phyloP scores from a whole-genome alignment of 495 filamentous ascomycete genomes.

The Xylaria grammica region DNA sequence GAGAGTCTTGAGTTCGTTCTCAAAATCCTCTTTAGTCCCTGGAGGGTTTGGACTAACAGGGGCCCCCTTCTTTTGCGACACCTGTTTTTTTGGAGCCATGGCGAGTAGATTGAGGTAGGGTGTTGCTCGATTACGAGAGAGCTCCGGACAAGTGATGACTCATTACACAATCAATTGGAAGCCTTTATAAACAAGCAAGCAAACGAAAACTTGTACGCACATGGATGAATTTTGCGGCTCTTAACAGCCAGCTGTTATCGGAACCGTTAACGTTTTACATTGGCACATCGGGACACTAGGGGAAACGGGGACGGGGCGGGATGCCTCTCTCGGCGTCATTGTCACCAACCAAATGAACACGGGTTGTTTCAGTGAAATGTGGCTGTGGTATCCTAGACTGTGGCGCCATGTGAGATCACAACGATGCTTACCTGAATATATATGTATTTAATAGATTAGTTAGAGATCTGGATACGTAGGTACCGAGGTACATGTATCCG shows the following conservation, averaged over 20 bases:
- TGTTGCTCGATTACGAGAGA: not conserved
- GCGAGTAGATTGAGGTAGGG: slow-evolving; percentile 8
- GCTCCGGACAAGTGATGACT: not conserved
- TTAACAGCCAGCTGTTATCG: slow-evolving; percentile 39
- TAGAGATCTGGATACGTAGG: too few species aligned
- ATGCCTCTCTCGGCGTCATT: not conserved
- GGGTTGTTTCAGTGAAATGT: slow-evolving; percentile 19
- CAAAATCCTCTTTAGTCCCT: slow-evolving; percentile 54
- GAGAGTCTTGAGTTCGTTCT: slow-evolving; percentile 54
- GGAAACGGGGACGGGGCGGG: slow-evolving; percentile 24
- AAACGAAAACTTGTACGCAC: not conserved
- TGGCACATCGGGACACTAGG: not conserved
- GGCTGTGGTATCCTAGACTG: slow-evolving; percentile 13
- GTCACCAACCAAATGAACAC: slow-evolving; percentile 14
- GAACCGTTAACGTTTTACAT: not conserved
- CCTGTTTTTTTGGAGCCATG: slow-evolving; percentile 38
- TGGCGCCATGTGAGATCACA: not conserved
- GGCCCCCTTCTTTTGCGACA: slow-evolving; percentile 28
- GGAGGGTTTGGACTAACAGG: slow-evolving; percentile 28
- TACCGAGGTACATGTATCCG: too few species aligned
- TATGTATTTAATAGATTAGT: not conserved
- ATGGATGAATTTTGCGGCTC: not conserved
- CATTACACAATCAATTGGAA: slow-evolving; percentile 7
- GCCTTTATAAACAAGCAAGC: not conserved
- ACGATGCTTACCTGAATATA: not conserved